Evolutionary conservation across 225 moss, liverwort and hornwort genomes (phyloP).

Genomic region (Polytrichum commune): DNA sequence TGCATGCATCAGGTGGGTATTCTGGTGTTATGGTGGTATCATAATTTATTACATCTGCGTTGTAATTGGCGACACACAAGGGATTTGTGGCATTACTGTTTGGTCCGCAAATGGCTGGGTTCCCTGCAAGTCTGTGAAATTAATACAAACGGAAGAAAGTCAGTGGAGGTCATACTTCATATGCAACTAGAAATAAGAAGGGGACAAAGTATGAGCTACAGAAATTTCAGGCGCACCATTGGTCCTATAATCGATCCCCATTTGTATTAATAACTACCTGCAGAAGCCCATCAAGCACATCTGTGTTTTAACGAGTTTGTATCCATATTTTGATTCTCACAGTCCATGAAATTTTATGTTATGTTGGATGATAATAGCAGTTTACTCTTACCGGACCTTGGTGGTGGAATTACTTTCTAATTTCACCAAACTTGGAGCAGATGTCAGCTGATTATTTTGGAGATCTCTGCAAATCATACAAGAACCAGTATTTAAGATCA

Average conservation of each 20-base stretch:
- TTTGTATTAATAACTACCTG: no score
- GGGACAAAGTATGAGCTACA: no score
- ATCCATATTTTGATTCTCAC: not conserved
- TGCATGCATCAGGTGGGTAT: slow-evolving; percentile 29
- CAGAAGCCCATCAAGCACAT: no score
- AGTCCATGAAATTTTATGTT: not conserved
- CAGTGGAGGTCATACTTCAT: no score
- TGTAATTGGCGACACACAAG: slow-evolving; percentile 27
- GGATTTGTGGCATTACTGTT: slow-evolving; percentile 19
- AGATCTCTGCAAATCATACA: slow-evolving; percentile 42
- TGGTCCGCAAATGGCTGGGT: slow-evolving; percentile 7
- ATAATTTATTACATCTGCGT: not conserved
- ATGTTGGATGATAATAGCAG: not conserved
- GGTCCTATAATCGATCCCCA: no score
- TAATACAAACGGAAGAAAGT: no score
- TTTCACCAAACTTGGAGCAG: not conserved
- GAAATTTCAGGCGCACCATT: no score
- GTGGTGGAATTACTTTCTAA: slow-evolving; percentile 21
- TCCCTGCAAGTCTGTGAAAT: slow-evolving; percentile 31
- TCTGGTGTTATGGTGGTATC: not conserved
- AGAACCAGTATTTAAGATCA: not conserved
- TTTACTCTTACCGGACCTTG: slow-evolving; percentile 29
- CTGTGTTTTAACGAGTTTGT: no score
- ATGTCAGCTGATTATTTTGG: slow-evolving; percentile 36
- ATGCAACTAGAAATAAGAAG: no score